A percentile compares a stretch with the other conserved stretches of the same genome.
Conservation (phyloP, 306 rosid genomes). For the Prunus mira region DNA sequence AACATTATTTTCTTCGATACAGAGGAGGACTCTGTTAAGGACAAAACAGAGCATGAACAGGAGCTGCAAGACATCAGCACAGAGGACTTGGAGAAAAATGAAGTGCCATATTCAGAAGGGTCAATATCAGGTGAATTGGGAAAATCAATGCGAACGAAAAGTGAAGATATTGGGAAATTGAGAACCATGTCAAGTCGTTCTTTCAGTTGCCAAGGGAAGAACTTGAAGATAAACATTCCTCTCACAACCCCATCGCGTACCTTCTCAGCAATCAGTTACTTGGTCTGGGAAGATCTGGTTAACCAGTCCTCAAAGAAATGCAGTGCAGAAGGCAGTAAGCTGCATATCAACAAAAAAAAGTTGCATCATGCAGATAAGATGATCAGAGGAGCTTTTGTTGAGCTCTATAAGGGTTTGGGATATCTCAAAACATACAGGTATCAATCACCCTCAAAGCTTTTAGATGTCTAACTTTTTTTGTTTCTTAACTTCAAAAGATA, state of each 20-base stretch:
- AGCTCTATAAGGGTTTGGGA: constrained; percentile 87
- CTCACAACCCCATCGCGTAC: constrained; percentile 85
- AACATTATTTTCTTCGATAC: constrained; percentile 16
- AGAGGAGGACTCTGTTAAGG: constrained; percentile 84
- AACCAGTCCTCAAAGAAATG: constrained; percentile 75
- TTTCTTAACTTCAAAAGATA: not conserved
- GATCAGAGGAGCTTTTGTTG: constrained; percentile 88
- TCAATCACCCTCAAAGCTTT: not conserved
- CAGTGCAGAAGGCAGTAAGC: constrained; percentile 55
- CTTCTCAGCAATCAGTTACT: constrained; percentile 80
- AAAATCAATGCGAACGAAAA: constrained; percentile 39
- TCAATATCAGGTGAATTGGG: constrained; percentile 43
- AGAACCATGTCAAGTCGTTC: constrained; percentile 59
- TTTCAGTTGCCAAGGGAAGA: constrained; percentile 75
- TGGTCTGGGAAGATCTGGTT: constrained; percentile 76
- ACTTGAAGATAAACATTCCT: constrained; percentile 82
- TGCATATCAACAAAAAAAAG: constrained; percentile 65
- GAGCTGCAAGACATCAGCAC: constrained; percentile 37
- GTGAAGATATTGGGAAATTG: constrained; percentile 49
- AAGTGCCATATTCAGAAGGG: constrained; percentile 34
- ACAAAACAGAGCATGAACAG: constrained; percentile 58
- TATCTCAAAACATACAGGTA: constrained; percentile 92
- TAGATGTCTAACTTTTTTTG: no score
- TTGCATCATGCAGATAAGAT: constrained; percentile 90
- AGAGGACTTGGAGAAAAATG: constrained; percentile 60